Evolutionary conservation across 345 rosid species (phyloP).

Genomic region (Iberis pinnata): DNA sequence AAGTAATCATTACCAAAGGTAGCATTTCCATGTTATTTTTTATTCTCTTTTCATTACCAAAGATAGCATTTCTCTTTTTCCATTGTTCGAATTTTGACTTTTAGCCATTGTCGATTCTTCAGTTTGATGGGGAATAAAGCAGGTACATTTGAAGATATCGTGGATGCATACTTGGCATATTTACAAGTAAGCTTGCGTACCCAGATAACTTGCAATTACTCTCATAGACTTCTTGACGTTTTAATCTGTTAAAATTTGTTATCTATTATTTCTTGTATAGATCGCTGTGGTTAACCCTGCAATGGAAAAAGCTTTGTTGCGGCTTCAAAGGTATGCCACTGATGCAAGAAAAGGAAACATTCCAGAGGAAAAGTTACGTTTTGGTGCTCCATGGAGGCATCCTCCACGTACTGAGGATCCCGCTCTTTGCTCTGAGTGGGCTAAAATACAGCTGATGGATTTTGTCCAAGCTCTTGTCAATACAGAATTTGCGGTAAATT

Average conservation of each 20-base stretch:
- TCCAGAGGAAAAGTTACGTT: slow-evolving; percentile 55
- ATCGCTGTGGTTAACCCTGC: slow-evolving; percentile 83
- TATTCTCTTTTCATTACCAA: slow-evolving; percentile 16
- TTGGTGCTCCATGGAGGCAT: slow-evolving; percentile 97
- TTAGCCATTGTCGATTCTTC: slow-evolving; percentile 19
- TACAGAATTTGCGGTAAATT: slow-evolving; percentile 86
- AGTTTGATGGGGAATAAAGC: slow-evolving; percentile 65
- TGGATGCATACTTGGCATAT: slow-evolving; percentile 85
- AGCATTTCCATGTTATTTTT: slow-evolving; percentile 23
- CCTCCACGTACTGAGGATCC: slow-evolving; percentile 52
- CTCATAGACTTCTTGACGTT: background rate
- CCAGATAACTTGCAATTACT: slow-evolving; percentile 9
- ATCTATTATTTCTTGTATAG: slow-evolving; percentile 30
- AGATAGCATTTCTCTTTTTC: slow-evolving; percentile 35
- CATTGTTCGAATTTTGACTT: background rate
- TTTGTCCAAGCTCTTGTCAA: slow-evolving; percentile 67
- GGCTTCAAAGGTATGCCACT: slow-evolving; percentile 59
- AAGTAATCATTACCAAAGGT: slow-evolving; percentile 68
- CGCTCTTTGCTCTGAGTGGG: slow-evolving; percentile 44
- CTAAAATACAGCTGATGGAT: slow-evolving; percentile 91
- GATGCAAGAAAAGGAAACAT: slow-evolving; percentile 61
- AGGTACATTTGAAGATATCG: slow-evolving; percentile 70
- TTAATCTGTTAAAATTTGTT: background rate
- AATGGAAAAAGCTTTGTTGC: slow-evolving; percentile 66
- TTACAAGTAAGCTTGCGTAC: slow-evolving; percentile 53